phyloP scores from a whole-genome alignment of 2,329 filamentous ascomycete species.

The Phoma herbarum region DNA sequence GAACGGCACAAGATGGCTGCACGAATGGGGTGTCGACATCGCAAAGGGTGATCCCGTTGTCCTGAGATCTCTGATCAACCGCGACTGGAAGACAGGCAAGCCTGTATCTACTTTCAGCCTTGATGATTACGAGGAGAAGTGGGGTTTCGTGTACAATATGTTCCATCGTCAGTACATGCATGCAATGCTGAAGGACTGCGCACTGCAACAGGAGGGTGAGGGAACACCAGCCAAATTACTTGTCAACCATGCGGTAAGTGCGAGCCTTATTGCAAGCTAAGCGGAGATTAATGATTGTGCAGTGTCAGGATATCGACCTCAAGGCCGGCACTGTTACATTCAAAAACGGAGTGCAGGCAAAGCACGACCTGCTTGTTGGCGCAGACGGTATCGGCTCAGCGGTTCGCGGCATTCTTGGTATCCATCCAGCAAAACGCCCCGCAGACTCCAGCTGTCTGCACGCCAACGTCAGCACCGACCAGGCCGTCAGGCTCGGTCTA shows the following conservation, averaged over 20 bases:
- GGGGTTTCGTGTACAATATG: constrained; percentile 72
- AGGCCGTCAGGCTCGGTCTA: constrained; percentile 67
- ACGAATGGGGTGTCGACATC: constrained; percentile 73
- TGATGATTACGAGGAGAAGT: constrained; percentile 70
- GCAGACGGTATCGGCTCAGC: constrained; percentile 73
- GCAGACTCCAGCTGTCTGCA: constrained; percentile 70
- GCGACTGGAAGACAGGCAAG: constrained; percentile 75
- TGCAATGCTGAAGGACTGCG: constrained; percentile 69
- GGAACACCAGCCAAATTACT: constrained; percentile 63
- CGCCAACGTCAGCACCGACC: constrained; percentile 68
- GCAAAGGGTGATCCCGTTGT: constrained; percentile 71
- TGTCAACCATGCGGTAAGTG: constrained; percentile 61
- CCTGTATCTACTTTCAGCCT: constrained; percentile 70
- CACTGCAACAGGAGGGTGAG: constrained; percentile 61
- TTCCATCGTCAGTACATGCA: constrained; percentile 77
- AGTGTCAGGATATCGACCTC: constrained; percentile 63
- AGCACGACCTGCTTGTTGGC: constrained; percentile 69
- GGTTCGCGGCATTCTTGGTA: constrained; percentile 70
- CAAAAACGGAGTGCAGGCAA: constrained; percentile 58
- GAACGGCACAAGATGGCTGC: constrained; percentile 74
- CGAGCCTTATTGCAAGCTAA: no score
- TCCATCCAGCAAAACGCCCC: constrained; percentile 67
- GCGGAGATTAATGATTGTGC: neutral
- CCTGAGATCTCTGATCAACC: constrained; percentile 71
- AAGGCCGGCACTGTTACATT: constrained; percentile 49